Evolutionary conservation across 2,329 filamentous ascomycete genomes (phyloP).

Genomic region (Annulohypoxylon truncatum): DNA sequence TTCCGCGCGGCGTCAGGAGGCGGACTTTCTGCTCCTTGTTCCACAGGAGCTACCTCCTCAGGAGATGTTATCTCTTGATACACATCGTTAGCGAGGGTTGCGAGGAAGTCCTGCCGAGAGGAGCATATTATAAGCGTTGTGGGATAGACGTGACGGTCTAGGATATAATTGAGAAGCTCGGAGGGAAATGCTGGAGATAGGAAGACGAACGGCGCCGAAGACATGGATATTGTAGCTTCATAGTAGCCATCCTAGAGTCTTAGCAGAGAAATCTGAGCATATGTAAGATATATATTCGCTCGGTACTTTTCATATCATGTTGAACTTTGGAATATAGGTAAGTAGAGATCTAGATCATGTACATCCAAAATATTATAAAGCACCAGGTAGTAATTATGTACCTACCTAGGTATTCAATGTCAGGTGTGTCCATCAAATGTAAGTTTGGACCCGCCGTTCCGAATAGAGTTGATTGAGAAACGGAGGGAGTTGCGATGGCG

Average conservation of each 20-base stretch:
- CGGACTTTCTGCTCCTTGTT: conserved; percentile 11
- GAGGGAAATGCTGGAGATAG: conserved; percentile 66
- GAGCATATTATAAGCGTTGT: conserved; percentile 79
- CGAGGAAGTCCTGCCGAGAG: conserved; percentile 72
- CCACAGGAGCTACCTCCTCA: neutral
- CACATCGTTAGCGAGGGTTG: conserved; percentile 65
- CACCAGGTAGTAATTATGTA: too few species aligned
- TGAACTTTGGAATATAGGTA: neutral
- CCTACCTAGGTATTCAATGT: too few species aligned
- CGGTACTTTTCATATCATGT: neutral
- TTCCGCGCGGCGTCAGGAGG: conserved; percentile 30
- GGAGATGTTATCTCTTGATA: conserved; percentile 10
- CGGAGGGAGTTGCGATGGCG: neutral
- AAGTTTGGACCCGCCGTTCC: neutral
- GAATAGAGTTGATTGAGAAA: conserved; percentile 2
- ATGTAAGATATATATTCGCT: neutral
- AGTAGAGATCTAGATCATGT: neutral
- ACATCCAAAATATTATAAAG: neutral
- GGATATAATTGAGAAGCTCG: conserved; percentile 73
- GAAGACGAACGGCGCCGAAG: conserved; percentile 51
- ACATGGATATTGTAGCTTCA: conserved; percentile 38
- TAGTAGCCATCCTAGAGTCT: conserved; percentile 14
- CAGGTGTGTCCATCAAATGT: neutral
- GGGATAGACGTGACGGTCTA: conserved; percentile 65
- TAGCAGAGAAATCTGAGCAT: neutral